Base-by-base conservation (phyloP, 2,329 filamentous ascomycete species). In the Fusarium sp. region DNA sequence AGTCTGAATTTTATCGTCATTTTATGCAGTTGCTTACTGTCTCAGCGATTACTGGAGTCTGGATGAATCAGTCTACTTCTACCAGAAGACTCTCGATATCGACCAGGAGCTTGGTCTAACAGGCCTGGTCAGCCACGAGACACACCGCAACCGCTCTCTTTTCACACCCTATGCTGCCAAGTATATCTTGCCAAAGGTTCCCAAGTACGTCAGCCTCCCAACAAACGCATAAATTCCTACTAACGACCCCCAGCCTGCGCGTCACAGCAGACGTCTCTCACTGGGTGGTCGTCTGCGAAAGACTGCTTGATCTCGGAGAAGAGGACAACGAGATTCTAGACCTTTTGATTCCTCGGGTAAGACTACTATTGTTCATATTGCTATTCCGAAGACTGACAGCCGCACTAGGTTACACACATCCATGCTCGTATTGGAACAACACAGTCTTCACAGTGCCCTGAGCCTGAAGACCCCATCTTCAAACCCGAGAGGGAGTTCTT, bases 401-500 rank as follows among this genome's bases (percentile, higher is more conserved):
- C 10, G 10, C 4, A 31, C 28, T 4, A 50, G 46, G 46, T 50
- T 2, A 50, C 46, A 38, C 46, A 50, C 5, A 38, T 50, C 7
- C 46, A 50, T 13, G 22, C 46, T 6, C 46, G 46, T 7, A 50
- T 50, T 5, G 46, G 46, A 14, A 50, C 46, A 8, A 50, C 46
- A 2, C 46, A 50, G 7, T 50, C 46, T 9, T 50, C 46, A 3
- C 46, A 50, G 11, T 50, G 46, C 2, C 11, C 46, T 3, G 46
- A 50, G 7, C 46, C 46, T 9, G 17, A 50, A 19, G 17, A 26
- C 15, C 6, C 8, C 1, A 38, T 38, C 46, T 50, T 50, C 11
- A 19, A 38, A 15, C n/a, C 43, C 6, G 55, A 58, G 6, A n/a
- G 55, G 6, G 22, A 56, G 2, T 58, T 58, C 21, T 50, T 50